Evolutionary conservation across 164 flowering plant genomes (phyloP), one percentile per base, ranked within the genome.

Genomic region (Chimonanthus salicifolius): DNA sequence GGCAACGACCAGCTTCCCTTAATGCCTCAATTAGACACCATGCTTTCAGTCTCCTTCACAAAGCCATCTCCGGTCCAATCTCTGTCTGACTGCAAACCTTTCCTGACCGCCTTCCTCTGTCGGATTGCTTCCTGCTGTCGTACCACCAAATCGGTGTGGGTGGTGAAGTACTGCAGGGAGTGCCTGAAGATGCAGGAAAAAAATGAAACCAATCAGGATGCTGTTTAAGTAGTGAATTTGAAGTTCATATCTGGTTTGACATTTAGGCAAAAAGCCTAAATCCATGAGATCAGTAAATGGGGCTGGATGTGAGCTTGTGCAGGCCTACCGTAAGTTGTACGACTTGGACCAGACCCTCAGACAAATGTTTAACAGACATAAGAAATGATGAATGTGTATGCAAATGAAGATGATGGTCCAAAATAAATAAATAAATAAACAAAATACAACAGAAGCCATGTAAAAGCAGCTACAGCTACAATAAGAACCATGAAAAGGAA

Each of bases 41-140:
- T 95, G 86, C 97, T 95, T 77, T 90, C 97, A 15, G 85, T 82
- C 77, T 95, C 97, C 47, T 89, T 86, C 47, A 93, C 98, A 73
- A 95, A 95, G 45, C 99, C 99, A 71, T 93, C 98, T 21, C 97
- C 99, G 0, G 98, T 93, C 99, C 99, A 95, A 71, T 95, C 98
- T 75, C 85, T 91, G 78, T 93, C 98, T 5, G 98, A 93, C 62
- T 86, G 87, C 83, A 95, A 83, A 7, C 99, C 99, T 85, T 85
- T 85, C 81, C 75, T 88, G 47, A 81, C 72, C 0, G 97, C 98
- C 84, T 88, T 93, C 74, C 98, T 86, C 78, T 83, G 90, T 58
- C 78, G 74, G 18, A 92, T 88, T 1, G 99, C 98, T 81, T 89
- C 97, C 78, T 87, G 85, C 72, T 95, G 98, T 76, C 90, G 82